Evolutionary conservation across 495 filamentous ascomycete genomes (phyloP).

Genomic region (Thermochaetoides thermophila): DNA sequence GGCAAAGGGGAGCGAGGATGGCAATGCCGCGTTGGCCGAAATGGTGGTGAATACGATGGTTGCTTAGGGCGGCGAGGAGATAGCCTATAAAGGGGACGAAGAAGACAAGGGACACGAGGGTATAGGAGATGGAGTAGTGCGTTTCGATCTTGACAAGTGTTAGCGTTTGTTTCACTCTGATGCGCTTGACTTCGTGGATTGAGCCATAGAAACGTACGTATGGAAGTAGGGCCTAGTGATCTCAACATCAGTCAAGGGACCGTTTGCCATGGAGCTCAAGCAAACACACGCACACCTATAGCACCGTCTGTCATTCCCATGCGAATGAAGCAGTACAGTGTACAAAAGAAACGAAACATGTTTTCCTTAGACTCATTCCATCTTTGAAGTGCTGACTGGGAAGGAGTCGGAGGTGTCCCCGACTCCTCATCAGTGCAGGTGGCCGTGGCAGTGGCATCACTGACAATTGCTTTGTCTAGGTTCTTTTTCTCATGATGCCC

Average conservation of each 20-base stretch:
- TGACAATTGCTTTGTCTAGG: no score
- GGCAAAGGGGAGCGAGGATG: conserved; percentile 45
- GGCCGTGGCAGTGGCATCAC: no score
- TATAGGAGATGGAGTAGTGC: conserved; percentile 60
- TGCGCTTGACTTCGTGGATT: no score
- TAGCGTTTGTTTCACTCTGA: not conserved
- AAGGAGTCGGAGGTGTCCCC: not conserved
- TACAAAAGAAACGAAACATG: conserved; percentile 45
- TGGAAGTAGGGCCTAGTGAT: conserved; percentile 3
- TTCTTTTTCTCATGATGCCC: no score
- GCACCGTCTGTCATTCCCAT: conserved; percentile 76
- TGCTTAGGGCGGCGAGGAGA: conserved; percentile 59
- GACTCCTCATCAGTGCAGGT: conserved; percentile 10
- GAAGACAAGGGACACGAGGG: conserved; percentile 68
- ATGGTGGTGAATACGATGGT: conserved; percentile 38
- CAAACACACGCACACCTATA: conserved; percentile 45
- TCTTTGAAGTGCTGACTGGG: conserved; percentile 3
- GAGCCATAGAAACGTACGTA: conserved; percentile 4
- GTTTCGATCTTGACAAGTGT: conserved; percentile 34
- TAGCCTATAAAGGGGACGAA: conserved; percentile 71
- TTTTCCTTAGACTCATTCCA: conserved; percentile 64
- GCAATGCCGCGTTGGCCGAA: conserved; percentile 67
- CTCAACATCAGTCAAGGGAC: not conserved
- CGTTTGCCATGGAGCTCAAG: not conserved
- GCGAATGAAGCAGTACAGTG: conserved; percentile 61